These are phyloP conservation scores for Xenoacremonium recifei DNA, from an alignment of 2,329 filamentous ascomycete species.

Conservation along the genomic window DNA sequence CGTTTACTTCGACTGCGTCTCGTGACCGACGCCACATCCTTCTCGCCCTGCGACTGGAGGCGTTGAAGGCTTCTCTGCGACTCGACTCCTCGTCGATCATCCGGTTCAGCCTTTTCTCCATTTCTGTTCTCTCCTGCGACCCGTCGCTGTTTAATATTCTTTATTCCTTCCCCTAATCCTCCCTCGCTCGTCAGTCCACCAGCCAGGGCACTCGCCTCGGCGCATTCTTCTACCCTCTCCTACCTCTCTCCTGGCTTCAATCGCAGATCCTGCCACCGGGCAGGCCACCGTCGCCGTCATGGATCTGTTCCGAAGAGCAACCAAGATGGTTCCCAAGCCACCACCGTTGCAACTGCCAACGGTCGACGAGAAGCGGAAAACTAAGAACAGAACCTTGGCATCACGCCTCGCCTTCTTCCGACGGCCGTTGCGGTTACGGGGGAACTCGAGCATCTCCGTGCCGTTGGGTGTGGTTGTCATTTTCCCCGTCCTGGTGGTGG, in stretches of 20 bases:
- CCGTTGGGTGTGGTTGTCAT: constrained; percentile 89
- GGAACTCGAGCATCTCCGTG: constrained; percentile 89
- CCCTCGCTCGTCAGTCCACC: constrained; percentile 11
- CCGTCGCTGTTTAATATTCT: constrained; percentile 2
- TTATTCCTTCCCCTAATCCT: constrained; percentile 13
- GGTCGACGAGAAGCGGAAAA: constrained; percentile 47
- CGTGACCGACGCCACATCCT: background rate
- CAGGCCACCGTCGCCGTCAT: constrained; percentile 38
- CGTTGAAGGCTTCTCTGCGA: background rate
- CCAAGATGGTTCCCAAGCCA: constrained; percentile 46
- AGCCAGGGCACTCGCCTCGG: constrained; percentile 26
- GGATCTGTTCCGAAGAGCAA: constrained; percentile 59
- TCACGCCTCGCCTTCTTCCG: constrained; percentile 75
- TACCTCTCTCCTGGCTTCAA: constrained; percentile 28
- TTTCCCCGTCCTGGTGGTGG: constrained; percentile 87
- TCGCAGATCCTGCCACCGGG: constrained; percentile 40
- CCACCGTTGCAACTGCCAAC: constrained; percentile 46
- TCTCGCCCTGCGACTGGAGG: background rate
- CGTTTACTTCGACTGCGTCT: constrained; percentile 21
- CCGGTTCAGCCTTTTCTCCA: background rate
- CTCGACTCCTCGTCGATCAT: background rate
- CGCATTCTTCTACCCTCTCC: constrained; percentile 25
- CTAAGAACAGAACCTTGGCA: constrained; percentile 39
- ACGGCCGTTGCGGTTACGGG: constrained; percentile 81
- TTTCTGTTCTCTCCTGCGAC: background rate